phyloP scores from a whole-genome alignment of 306 rosid genomes.

The Rosa multiflora region DNA sequence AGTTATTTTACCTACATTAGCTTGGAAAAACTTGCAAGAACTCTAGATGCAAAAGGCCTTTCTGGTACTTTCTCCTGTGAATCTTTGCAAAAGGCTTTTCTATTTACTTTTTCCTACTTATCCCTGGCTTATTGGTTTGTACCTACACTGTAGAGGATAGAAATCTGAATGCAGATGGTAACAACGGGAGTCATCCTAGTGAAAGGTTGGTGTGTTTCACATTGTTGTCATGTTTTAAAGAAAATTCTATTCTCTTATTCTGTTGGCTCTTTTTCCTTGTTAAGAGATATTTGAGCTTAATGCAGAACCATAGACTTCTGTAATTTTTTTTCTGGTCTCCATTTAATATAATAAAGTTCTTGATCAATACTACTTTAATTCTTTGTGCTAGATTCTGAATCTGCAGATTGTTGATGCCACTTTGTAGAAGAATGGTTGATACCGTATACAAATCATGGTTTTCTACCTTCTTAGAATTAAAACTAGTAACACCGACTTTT shows the following conservation, averaged over 20 bases:
- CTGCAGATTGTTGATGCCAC: not conserved
- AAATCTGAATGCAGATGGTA: constrained; percentile 28
- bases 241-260: not conserved
- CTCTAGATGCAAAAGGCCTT: constrained; percentile 46
- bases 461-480: not conserved
- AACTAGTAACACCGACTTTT: not conserved
- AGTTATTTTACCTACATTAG: constrained; percentile 88
- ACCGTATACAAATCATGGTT: not conserved
- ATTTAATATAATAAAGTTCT: not conserved
- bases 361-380: not conserved
- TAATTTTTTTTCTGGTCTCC: not conserved
- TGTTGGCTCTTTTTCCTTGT: not conserved
- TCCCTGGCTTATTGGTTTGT: constrained; percentile 15
- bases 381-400: not conserved
- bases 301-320: too few species aligned
- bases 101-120: constrained; percentile 5
- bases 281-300: not conserved
- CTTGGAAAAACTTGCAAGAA: constrained; percentile 57
- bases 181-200: constrained; percentile 34
- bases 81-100: not conserved
- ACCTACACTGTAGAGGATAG: constrained; percentile 37
- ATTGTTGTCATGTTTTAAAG: constrained; percentile 6
- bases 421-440: not conserved
- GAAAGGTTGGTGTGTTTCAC: constrained; percentile 51
- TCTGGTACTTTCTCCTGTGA: constrained; percentile 46